Evolutionary conservation across 129 eudicot species (phyloP).

Genomic region (Flaveria linearis): DNA sequence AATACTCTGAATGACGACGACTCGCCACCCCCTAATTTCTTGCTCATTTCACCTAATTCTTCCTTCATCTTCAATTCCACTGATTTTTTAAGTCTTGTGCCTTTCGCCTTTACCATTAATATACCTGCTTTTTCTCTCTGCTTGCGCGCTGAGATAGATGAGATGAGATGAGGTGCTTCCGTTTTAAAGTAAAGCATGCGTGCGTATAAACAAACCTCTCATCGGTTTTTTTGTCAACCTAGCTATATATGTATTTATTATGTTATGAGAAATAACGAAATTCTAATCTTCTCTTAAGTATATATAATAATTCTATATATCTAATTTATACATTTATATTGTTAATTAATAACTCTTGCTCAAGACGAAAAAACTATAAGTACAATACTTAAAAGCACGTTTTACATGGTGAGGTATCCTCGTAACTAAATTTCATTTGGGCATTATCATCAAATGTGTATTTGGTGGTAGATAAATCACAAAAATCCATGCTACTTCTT

Average conservation of each 20-base stretch:
- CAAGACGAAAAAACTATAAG: too few species aligned
- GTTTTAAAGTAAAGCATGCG: constrained; percentile 19
- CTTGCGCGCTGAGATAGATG: background rate
- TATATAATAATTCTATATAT: too few species aligned
- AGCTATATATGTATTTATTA: background rate
- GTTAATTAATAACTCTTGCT: too few species aligned
- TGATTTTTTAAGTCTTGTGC: background rate
- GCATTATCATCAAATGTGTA: too few species aligned
- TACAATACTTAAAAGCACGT: too few species aligned
- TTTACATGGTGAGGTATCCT: too few species aligned
- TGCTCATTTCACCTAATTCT: constrained; percentile 10
- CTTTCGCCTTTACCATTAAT: constrained; percentile 17
- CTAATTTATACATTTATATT: too few species aligned
- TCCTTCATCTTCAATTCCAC: constrained; percentile 16
- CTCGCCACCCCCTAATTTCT: constrained; percentile 1
- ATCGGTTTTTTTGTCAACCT: background rate
- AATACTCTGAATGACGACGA: constrained; percentile 54
- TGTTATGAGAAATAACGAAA: too few species aligned
- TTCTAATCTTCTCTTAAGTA: too few species aligned
- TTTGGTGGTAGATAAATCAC: too few species aligned
- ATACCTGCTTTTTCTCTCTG: background rate
- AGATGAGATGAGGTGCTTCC: background rate
- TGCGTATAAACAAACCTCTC: background rate
- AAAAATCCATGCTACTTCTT: too few species aligned
- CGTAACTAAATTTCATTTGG: too few species aligned